A percentile compares a stretch with the other conserved stretches of the same genome.
phyloP scores from a whole-genome alignment of 2,329 filamentous ascomycete species.

The Seiridium unicorne region DNA sequence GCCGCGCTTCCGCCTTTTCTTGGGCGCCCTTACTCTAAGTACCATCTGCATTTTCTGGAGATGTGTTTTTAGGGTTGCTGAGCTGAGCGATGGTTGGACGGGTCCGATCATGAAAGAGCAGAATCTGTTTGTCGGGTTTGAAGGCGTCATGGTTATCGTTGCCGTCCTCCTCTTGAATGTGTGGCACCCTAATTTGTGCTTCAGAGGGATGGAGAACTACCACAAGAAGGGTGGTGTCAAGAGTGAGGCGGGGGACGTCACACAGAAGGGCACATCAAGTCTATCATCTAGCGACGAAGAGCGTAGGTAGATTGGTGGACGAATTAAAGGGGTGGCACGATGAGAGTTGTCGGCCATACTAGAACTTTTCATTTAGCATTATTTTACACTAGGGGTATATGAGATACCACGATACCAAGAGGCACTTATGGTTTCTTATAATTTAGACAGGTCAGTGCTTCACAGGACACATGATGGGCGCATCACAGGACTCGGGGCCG shows the following conservation, averaged over 20 bases:
- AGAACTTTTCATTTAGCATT: not conserved
- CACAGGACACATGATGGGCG: too few relatives aligned
- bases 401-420: too few relatives aligned
- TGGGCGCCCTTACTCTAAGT: constrained; percentile 52
- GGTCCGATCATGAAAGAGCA: constrained; percentile 56
- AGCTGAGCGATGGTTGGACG: constrained; percentile 63
- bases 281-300: not conserved
- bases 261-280: not conserved
- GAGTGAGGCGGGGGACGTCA: not conserved
- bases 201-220: constrained; percentile 14
- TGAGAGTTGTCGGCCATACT: not conserved
- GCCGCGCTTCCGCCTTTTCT: constrained; percentile 50
- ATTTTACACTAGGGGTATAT: too few relatives aligned
- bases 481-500: too few relatives aligned
- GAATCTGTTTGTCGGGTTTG: constrained; percentile 56
- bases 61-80: constrained; percentile 63
- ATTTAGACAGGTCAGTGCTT: too few relatives aligned
- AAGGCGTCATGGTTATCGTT: constrained; percentile 51
- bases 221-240: not conserved
- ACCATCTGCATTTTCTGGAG: constrained; percentile 65
- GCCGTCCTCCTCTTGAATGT: constrained; percentile 44
- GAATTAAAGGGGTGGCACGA: not conserved
- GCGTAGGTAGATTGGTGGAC: not conserved
- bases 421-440: too few relatives aligned
- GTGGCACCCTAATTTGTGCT: constrained; percentile 38